phyloP scores from a whole-genome alignment of 2,329 filamentous ascomycete genomes.

The Botrytis cinerea region DNA sequence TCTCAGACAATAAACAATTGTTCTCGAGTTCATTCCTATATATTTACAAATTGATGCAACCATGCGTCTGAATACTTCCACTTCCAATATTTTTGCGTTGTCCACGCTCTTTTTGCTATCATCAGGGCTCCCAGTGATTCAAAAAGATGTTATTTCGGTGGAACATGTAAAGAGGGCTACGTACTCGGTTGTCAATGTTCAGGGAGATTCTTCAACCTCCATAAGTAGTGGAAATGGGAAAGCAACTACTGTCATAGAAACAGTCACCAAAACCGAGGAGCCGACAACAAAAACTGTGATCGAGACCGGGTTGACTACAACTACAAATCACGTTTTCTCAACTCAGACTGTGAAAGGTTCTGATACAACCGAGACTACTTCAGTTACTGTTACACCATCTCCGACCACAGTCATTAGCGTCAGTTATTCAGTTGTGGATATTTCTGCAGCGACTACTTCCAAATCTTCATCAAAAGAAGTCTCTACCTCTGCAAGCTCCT shows the following conservation, averaged over 20 bases:
- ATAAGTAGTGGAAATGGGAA: constrained; percentile 23
- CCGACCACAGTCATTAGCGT: constrained; percentile 32
- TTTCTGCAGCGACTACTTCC: constrained; percentile 31
- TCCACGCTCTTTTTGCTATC: constrained; percentile 36
- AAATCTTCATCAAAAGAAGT: constrained; percentile 21
- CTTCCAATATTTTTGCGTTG: constrained; percentile 33
- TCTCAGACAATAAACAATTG: constrained; percentile 6
- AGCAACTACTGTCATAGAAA: constrained; percentile 33
- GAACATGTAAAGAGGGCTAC: constrained; percentile 34
- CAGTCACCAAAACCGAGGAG: constrained; percentile 33
- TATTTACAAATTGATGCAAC: constrained; percentile 22
- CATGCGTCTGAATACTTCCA: constrained; percentile 37
- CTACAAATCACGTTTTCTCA: constrained; percentile 28
- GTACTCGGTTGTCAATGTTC: constrained; percentile 43
- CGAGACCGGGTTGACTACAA: constrained; percentile 34
- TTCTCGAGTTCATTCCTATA: constrained; percentile 13
- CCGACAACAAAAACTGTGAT: constrained; percentile 35
- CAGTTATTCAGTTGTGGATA: constrained; percentile 39
- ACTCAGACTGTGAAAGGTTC: constrained; percentile 36
- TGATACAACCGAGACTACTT: constrained; percentile 35
- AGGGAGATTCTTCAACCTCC: constrained; percentile 37
- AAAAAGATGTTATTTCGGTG: constrained; percentile 21
- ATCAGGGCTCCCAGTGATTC: constrained; percentile 35
- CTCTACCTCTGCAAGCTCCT: constrained; percentile 12
- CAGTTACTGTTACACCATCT: constrained; percentile 35